Evolutionary conservation across 495 filamentous ascomycete genomes (phyloP), one percentile per base, ranked within the genome.

Genomic region (Xylaria flabelliformis): DNA sequence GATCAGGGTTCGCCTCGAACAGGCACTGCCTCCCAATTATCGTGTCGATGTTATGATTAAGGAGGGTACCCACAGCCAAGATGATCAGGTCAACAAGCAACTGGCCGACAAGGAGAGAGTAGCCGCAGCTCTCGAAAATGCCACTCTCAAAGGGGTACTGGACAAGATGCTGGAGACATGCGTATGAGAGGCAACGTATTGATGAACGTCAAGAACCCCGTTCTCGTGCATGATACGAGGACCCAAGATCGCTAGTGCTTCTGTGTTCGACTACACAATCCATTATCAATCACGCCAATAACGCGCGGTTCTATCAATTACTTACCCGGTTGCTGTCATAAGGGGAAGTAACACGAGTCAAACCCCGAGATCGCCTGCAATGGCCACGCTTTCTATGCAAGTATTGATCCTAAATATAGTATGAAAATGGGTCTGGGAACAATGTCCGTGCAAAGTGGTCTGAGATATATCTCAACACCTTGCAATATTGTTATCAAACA

Each of bases 71-170:
- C 96, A 98, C 78, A 93, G 91, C 74, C 97, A 97, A 53, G 95
- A 91, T 26, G 93, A 97, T 70, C 93, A 97, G 78, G 94, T 98
- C 55, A 98, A 94, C 82, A 97, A 97, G 84, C 97, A 99, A 79
- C 82, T 99, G 44, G 92, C 89, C 59, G 97, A 99, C 82, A 99
- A 99, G 84, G 96, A 99, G 82, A 86, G 96, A 72, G 96, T 99
- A 42, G 94, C 94, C 12, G 97, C 96, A 39, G 96, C 96, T 8
- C 82, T 98, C 75, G 97, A 99, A 82, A 99, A 99, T 81, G 91
- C 91, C 67, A 95, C 93, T 0, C 84, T 99, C 70, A 92, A 93
- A 88, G 89, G 90, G 63, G 92, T 98, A 21, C 84, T 99, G 74
- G 88, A 91, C 73, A 97, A 96, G 80, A 98, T 99, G 96, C 86